Conservation (phyloP, 2,329 filamentous ascomycete species). For the Dactylellina parvicollis region DNA sequence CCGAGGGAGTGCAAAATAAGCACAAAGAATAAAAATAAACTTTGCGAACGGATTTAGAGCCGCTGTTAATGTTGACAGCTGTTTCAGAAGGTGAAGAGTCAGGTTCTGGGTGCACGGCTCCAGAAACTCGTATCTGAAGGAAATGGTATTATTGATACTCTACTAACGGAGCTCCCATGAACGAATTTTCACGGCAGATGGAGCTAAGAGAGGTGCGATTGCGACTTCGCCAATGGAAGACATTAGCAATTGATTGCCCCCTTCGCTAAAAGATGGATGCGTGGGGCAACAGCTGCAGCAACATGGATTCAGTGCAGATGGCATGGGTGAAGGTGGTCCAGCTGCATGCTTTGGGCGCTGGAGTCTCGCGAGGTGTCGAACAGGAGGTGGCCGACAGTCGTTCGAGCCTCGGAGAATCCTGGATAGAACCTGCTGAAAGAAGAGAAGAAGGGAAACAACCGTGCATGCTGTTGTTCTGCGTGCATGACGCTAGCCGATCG, state of each 20-base stretch:
- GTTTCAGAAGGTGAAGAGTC: conserved; percentile 21
- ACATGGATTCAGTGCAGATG: conserved; percentile 41
- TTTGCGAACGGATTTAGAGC: background rate
- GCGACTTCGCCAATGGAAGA: conserved; percentile 51
- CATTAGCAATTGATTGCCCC: conserved; percentile 45
- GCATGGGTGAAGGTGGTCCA: conserved; percentile 30
- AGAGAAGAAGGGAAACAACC: conserved; percentile 39
- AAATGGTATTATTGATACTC: conserved; percentile 27
- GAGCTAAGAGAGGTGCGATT: conserved; percentile 34
- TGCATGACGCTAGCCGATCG: conserved; percentile 51
- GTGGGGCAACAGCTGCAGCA: conserved; percentile 51
- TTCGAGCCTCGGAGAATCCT: conserved; percentile 43
- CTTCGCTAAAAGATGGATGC: conserved; percentile 47
- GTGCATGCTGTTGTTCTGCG: conserved; percentile 31
- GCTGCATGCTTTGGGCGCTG: background rate
- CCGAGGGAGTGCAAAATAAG: conserved; percentile 1
- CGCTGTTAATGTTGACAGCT: background rate
- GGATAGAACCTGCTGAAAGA: conserved; percentile 36
- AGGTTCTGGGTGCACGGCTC: conserved; percentile 13
- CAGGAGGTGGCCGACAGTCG: conserved; percentile 24
- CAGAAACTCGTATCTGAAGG: background rate
- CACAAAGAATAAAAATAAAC: background rate
- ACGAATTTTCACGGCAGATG: conserved; percentile 53
- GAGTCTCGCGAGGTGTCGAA: conserved; percentile 9
- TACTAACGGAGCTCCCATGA: conserved; percentile 53